These are phyloP conservation scores for Hypoxylon lienhwacheense DNA, from an alignment of 495 filamentous ascomycete species.

Conservation along the genomic window DNA sequence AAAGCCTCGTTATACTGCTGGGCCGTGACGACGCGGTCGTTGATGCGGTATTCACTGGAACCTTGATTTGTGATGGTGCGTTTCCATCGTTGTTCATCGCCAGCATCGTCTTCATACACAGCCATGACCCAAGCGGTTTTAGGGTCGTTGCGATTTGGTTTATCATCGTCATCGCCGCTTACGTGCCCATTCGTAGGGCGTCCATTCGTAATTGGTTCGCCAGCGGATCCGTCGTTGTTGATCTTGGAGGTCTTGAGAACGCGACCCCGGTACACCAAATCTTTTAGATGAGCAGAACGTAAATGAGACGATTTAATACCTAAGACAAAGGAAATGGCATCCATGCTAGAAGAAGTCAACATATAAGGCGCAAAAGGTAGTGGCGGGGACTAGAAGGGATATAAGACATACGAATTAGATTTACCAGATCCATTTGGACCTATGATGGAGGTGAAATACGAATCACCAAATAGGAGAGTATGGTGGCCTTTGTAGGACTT, in stretches of 20 bases:
- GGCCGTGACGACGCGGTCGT: slow-evolving; percentile 83
- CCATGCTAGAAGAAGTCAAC: slow-evolving; percentile 68
- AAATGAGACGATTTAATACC: slow-evolving; percentile 98
- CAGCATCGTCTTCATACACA: slow-evolving; percentile 96
- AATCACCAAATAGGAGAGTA: slow-evolving; percentile 90
- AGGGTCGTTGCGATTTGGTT: slow-evolving; percentile 67
- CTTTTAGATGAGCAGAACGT: slow-evolving; percentile 89
- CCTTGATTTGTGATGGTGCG: slow-evolving; percentile 87
- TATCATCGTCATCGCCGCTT: slow-evolving; percentile 58
- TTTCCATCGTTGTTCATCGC: slow-evolving; percentile 94
- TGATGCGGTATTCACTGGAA: slow-evolving; percentile 94
- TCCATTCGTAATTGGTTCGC: slow-evolving; percentile 58
- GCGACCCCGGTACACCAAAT: slow-evolving; percentile 94
- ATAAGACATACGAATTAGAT: slow-evolving; percentile 85
- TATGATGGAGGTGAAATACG: slow-evolving; percentile 98
- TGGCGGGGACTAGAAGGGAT: neutral
- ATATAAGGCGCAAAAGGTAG: slow-evolving; percentile 5
- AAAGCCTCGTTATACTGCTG: slow-evolving; percentile 92
- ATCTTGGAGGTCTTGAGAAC: slow-evolving; percentile 90
- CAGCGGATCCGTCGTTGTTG: slow-evolving; percentile 78
- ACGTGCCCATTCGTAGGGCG: slow-evolving; percentile 56
- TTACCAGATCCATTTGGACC: slow-evolving; percentile 99
- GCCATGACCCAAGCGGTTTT: slow-evolving; percentile 98
- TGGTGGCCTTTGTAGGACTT: slow-evolving; percentile 99
- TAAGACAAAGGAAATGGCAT: slow-evolving; percentile 98